These are phyloP conservation scores for Schizosaccharomyces lindneri DNA, from an alignment of 805 yeast species.

Conservation along the genomic window DNA sequence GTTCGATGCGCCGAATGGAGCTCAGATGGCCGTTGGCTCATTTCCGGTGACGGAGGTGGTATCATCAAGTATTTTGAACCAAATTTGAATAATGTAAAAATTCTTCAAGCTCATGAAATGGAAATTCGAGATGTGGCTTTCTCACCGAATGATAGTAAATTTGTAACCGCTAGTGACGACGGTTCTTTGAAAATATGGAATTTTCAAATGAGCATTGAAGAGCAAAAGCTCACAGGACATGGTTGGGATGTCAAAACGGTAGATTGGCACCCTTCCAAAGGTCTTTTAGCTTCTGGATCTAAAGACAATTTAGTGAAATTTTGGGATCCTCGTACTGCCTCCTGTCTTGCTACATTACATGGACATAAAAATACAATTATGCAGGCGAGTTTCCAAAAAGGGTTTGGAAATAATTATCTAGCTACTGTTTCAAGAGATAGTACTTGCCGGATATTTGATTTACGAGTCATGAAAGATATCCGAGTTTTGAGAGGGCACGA, in stretches of 20 bases:
- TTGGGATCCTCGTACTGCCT: constrained; percentile 81
- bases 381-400: constrained; percentile 62
- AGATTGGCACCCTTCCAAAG: constrained; percentile 86
- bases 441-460: constrained; percentile 66
- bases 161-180: constrained; percentile 88
- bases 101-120: constrained; percentile 49
- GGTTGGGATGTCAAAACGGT: constrained; percentile 97
- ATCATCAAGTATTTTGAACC: constrained; percentile 91
- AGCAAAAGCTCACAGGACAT: constrained; percentile 60
- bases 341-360: constrained; percentile 54
- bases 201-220: constrained; percentile 69
- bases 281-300: constrained; percentile 75
- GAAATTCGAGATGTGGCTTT: constrained; percentile 71
- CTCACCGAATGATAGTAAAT: constrained; percentile 72
- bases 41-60: constrained; percentile 87
- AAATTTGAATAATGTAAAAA: constrained; percentile 84
- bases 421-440: constrained; percentile 80
- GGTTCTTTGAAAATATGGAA: constrained; percentile 80
- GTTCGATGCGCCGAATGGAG: constrained; percentile 58
- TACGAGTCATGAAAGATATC: constrained; percentile 60
- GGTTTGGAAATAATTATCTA: constrained; percentile 37
- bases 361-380: constrained; percentile 91
- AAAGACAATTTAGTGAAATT: constrained; percentile 79
- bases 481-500: constrained; percentile 54
- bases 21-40: constrained; percentile 80